Base-by-base conservation (phyloP, 768 basidiomycete species). In the Lepiota brunneoincarnata region DNA sequence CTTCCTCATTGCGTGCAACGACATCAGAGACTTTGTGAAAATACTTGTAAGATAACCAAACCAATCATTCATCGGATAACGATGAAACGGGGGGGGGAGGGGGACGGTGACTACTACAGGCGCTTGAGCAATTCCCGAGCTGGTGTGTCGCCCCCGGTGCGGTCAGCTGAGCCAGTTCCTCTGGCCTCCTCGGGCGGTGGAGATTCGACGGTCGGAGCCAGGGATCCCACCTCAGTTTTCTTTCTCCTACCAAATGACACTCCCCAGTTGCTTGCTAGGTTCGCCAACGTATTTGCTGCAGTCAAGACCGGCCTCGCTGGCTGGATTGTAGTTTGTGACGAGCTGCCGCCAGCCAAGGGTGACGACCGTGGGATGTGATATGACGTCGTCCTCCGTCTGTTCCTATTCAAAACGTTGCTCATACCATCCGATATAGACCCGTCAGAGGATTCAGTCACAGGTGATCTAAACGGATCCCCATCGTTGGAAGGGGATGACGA, bases 381-480 rank as follows among this genome's bases (percentile, higher is more conserved):
- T 51, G 87, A 89, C 12, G 78, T 72, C 37, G 85, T 83, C 55
- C 86, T 73, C 49, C 81, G 72, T 49, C 87, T 24, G n/a, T 36
- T 20, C 66, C 46, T 39, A 65, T 57, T 53, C 6, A 66, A 52
- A 65, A 64, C 54, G 71, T 70, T 80, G 2, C 76, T 67, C 71
- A 88, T 76, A 9, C 82, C 87, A 20, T 87, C 86, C 12, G 82
- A 76, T 6, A 82, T 72, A 0, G 83, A 83, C 41, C 76, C 86
- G 43, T 82, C 79, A 0, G 86, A 82, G 1, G 84, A 84, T 2
- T 86, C 81, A 9, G 80, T 77, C 12, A 70, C 64, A 2, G 73
- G 67, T 23, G 72, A 62, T 48, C 67, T 66, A 56, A 76, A 75
- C 7, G 74, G 73, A 57, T 70, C 73, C 20, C 67, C 69, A 31